Percentiles rank a stretch among this genome's conserved stretches.
phyloP scores from a whole-genome alignment of 495 filamentous ascomycete species.

The Penicillium argentinense region DNA sequence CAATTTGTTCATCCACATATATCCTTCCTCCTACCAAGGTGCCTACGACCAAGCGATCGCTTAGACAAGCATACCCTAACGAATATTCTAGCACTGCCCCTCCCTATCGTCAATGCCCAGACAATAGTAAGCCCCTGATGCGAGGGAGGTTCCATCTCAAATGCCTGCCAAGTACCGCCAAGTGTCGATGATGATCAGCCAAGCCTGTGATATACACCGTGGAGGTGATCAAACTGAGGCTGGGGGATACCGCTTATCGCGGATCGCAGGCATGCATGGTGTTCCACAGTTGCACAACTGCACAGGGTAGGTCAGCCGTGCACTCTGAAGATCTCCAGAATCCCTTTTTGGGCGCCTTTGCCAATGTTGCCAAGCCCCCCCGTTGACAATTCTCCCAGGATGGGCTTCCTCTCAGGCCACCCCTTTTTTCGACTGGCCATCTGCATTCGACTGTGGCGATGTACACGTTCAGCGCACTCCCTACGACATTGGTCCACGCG shows the following conservation, averaged over 20 bases:
- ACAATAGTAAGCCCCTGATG: constrained; percentile 13
- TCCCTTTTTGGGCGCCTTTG: constrained; percentile 10
- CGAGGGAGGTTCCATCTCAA: constrained; percentile 23
- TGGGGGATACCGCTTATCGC: constrained; percentile 11
- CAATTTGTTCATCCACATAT: constrained; percentile 2
- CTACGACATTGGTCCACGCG: constrained; percentile 4
- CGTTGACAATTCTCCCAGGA: constrained; percentile 3
- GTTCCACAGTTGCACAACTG: constrained; percentile 16
- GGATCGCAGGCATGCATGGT: constrained; percentile 9
- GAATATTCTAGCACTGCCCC: constrained; percentile 11
- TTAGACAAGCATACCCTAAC: too few species aligned
- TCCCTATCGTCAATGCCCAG: constrained; percentile 7
- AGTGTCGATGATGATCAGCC: constrained; percentile 34
- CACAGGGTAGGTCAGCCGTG: constrained; percentile 10
- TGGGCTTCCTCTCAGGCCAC: not conserved
- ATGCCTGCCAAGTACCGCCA: constrained; percentile 36
- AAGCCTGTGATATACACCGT: constrained; percentile 38
- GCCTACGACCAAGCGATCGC: not conserved
- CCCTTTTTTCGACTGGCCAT: not conserved
- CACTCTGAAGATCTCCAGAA: constrained; percentile 5
- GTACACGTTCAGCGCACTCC: constrained; percentile 6
- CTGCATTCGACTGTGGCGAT: not conserved
- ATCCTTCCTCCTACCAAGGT: not conserved
- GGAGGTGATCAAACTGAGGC: constrained; percentile 14
- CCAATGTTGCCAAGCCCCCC: constrained; percentile 6